Base-by-base conservation (phyloP, 371 early-diverging fungal species). In the Dinochytrium kinnereticum region DNA sequence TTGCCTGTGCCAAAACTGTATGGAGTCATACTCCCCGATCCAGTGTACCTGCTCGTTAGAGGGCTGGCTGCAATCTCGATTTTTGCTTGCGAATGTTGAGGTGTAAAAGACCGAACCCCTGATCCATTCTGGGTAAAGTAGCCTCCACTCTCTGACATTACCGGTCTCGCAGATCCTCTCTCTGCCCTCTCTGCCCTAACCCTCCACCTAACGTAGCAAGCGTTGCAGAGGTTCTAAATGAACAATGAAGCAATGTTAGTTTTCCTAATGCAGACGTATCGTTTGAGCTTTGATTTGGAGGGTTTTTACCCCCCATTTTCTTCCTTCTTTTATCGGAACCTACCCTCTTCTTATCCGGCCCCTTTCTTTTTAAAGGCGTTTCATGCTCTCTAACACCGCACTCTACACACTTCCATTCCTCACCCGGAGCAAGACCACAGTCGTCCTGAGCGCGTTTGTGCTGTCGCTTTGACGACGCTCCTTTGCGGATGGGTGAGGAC, bases 211-310 rank as follows among this genome's bases (percentile, higher is more conserved):
- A 79, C 78, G 59, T 79, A 79, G 61, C 80, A 79, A 1, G 80
- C 80, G 57, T 79, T 79, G 39, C 80, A 79, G 57, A 74, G 70
- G 50, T 76, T 77, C 80, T 79, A 44, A n/a, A n/a, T n/a, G n/a
- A n/a, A n/a, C n/a, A 73, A 61, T 37, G n/a, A 59, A 75, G 31
- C 59, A 38, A 51, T 39, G 64, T 38, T 39, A 61, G 28, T 53
- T 26, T n/a, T 53, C n/a, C n/a, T n/a, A n/a, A n/a, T n/a, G n/a
- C n/a, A n/a, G n/a, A n/a, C n/a, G n/a, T n/a, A n/a, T n/a, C n/a
- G n/a, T n/a, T n/a, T n/a, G n/a, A n/a, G n/a, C n/a, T n/a, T n/a
- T n/a, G n/a, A n/a, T n/a, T n/a, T n/a, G n/a, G n/a, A n/a, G n/a
- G n/a, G n/a, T n/a, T n/a, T n/a, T n/a, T n/a, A n/a, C n/a, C n/a